Conservation (phyloP, 73 alveolate species). For the Paramecium caudatum region DNA sequence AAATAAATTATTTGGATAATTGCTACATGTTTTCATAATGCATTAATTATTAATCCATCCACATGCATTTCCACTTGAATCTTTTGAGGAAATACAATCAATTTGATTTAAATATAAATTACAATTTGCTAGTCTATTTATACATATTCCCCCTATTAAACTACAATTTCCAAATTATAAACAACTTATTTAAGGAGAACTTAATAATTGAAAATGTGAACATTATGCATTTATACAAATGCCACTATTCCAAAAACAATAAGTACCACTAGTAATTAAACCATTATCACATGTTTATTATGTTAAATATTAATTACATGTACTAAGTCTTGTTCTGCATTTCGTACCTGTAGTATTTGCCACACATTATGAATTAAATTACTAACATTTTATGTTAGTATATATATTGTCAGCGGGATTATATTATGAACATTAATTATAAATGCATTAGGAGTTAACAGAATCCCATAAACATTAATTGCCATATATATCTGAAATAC, state of each 20-base stretch:
- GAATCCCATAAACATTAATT: not conserved
- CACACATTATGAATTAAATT: not conserved
- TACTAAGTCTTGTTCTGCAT: not conserved
- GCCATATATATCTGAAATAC: conserved; percentile 5
- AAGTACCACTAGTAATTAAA: not conserved
- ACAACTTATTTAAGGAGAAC: not conserved
- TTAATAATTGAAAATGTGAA: not conserved
- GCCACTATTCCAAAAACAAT: conserved; percentile 3
- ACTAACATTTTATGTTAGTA: not conserved
- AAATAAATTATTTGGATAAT: not conserved
- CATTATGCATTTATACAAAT: conserved; percentile 4
- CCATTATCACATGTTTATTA: conserved; percentile 15
- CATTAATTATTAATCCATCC: not conserved
- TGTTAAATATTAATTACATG: conserved; percentile 1
- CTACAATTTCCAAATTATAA: not conserved
- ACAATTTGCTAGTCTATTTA: not conserved
- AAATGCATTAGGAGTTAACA: not conserved
- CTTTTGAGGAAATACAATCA: not conserved
- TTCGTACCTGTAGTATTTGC: not conserved
- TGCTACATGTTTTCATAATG: not conserved
- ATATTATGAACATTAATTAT: conserved; percentile 4
- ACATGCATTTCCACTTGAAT: not conserved
- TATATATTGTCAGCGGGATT: not conserved
- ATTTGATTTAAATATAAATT: not conserved
- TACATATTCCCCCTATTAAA: not conserved